Conservation (phyloP, 2,329 filamentous ascomycete species). For the Fusarium napiforme region DNA sequence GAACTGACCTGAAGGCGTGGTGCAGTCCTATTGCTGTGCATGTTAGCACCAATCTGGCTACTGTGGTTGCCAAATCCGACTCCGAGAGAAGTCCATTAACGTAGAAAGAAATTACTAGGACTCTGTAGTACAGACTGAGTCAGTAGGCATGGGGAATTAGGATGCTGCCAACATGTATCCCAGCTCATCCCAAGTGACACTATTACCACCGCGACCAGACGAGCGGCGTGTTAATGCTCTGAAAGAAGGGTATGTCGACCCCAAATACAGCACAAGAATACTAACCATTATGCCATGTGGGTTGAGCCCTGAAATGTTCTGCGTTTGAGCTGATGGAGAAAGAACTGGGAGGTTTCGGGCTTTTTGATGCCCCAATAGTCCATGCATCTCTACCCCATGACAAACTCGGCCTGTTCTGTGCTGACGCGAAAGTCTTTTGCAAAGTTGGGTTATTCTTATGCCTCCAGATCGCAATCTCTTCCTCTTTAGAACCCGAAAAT, state of each 20-base stretch:
- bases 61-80: not conserved
- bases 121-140: not conserved
- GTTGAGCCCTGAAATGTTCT: not conserved
- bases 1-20: fast-evolving
- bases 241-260: fast-evolving
- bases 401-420: not conserved
- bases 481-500: not conserved
- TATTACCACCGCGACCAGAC: fast-evolving
- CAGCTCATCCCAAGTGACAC: fast-evolving
- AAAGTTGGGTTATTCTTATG: fast-evolving
- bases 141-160: not conserved
- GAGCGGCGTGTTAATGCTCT: not conserved
- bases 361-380: not conserved
- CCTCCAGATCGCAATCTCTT: not conserved
- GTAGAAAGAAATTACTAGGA: fast-evolving
- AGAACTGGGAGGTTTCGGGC: fast-evolving
- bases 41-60: fast-evolving
- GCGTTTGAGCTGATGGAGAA: not conserved
- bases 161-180: fast-evolving
- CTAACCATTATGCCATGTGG: fast-evolving
- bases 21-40: not conserved
- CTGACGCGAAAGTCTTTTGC: not conserved
- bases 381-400: not conserved
- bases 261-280: fast-evolving
- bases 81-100: fast-evolving